Evolutionary conservation across 129 eudicot genomes (phyloP).

Genomic region (Escallonia rubra): DNA sequence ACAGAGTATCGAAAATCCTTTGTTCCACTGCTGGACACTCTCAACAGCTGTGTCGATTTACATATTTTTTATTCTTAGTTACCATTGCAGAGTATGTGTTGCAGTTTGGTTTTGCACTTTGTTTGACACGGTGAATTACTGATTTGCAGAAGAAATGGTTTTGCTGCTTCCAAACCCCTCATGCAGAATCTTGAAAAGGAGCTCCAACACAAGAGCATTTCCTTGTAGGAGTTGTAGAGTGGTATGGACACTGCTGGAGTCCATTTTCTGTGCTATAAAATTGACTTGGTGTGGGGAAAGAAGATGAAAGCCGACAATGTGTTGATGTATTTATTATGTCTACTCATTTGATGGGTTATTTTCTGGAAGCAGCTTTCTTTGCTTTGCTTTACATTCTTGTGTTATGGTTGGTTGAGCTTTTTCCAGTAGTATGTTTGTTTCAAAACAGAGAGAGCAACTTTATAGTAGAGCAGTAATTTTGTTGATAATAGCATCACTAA

Average conservation of each 20-base stretch:
- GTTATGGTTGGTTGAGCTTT: background rate
- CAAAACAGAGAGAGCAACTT: too few species aligned
- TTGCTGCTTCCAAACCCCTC: slow-evolving; percentile 56
- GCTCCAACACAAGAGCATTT: background rate
- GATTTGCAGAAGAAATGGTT: slow-evolving; percentile 70
- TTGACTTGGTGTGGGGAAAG: slow-evolving; percentile 2
- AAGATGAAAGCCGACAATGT: slow-evolving; percentile 11
- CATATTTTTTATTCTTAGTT: background rate
- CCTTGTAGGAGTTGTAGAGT: slow-evolving; percentile 22
- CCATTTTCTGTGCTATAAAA: slow-evolving; percentile 23
- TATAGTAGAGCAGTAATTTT: background rate
- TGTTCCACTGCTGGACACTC: too few species aligned
- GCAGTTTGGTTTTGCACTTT: background rate
- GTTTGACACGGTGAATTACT: background rate
- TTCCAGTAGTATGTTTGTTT: background rate
- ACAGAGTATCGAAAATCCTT: too few species aligned
- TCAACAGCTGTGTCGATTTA: background rate
- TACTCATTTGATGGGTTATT: slow-evolving; percentile 17
- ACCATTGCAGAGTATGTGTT: background rate
- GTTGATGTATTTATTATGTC: background rate
- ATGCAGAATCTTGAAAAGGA: slow-evolving; percentile 44
- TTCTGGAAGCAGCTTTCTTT: background rate
- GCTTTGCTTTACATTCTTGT: slow-evolving; percentile 8
- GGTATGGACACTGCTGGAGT: slow-evolving; percentile 15
- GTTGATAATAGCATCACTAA: background rate